Base-by-base conservation (phyloP, 2,329 filamentous ascomycete genomes). In the Sporothrix euskadiensis region DNA sequence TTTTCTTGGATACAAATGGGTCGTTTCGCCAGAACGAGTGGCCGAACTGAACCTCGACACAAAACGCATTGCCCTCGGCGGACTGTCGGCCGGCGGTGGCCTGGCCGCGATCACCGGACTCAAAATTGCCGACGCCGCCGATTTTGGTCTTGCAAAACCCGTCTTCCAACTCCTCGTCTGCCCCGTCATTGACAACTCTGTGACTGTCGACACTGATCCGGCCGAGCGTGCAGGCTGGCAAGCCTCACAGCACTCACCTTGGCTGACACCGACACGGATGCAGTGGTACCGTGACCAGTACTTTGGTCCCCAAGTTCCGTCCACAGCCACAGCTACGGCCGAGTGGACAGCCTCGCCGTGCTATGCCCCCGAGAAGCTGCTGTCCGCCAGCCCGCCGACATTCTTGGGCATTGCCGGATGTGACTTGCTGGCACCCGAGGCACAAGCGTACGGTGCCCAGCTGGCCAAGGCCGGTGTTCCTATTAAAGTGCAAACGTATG, bases 241-340 rank as follows among this genome's bases (percentile, higher is more conserved):
- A 10, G 14, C 22, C n/a, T 57, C 35, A 35, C 66, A 66, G 49
- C 32, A 70, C 57, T 56, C 72, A 14, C 85, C 87, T 0, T 81
- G 89, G 1, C 85, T 87, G 0, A 86, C 87, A 0, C 80, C 80
- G 3, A 47, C 49, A 19, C 89, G 89, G 79, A 89, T 89, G 88
- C 78, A 87, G 68, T 89, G 88, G 88, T 90, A 88, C 77, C 82
- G 88, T n/a, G 78, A 83, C 22, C 85, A 88, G 78, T 89, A 89
- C 79, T 82, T 90, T 1, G 87, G 87, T 0, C 80, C 35, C 35
- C 5, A 35, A 35, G 8, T 1, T 35, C 35, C 85, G 57, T 73
- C 81, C 32, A 77, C 77, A 1, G 82, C 26, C 26, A 26, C 26
- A 35, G 35, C 84, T 71, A 83, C 76, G 78, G 2, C 80, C 87